Conservation (phyloP, 1,284 basidiomycete genomes). For the Sphagnurus paluster region DNA sequence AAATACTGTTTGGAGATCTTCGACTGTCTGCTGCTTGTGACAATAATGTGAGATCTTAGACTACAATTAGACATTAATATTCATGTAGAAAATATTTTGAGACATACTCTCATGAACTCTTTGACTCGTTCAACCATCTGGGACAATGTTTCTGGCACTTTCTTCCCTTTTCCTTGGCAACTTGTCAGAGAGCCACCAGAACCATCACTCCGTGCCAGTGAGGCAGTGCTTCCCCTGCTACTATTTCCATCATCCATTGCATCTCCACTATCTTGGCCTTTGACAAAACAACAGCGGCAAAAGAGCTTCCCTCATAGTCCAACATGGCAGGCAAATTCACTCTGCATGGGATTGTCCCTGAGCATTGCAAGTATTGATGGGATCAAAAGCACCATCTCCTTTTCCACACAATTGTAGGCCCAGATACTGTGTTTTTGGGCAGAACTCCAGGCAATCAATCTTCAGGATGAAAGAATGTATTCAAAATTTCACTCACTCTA, state of each 20-base stretch:
- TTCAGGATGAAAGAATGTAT: background rate
- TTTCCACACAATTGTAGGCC: constrained; percentile 32
- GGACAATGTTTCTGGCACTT: constrained; percentile 5
- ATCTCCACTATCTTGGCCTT: constrained; percentile 13
- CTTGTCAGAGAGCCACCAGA: background rate
- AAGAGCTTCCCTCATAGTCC: constrained; percentile 38
- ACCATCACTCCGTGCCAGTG: no score
- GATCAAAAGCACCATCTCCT: constrained; percentile 34
- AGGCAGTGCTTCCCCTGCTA: no score
- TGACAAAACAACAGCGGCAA: constrained; percentile 36
- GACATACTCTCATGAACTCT: constrained; percentile 1
- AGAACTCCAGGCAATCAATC: constrained; percentile 19
- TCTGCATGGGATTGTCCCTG: constrained; percentile 48
- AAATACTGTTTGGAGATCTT: constrained; percentile 19
- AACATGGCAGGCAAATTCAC: constrained; percentile 42
- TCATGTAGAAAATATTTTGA: background rate
- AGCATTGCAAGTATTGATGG: constrained; percentile 35
- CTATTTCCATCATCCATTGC: no score
- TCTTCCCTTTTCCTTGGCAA: background rate
- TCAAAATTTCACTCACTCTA: constrained; percentile 20
- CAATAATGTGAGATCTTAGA: constrained; percentile 22
- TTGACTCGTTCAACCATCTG: constrained; percentile 21
- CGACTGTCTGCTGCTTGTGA: constrained; percentile 18
- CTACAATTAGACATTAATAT: no score
- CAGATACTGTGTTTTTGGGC: constrained; percentile 31